Base-by-base conservation (phyloP, 2,329 filamentous ascomycete species). In the Ophiostoma sp. region DNA sequence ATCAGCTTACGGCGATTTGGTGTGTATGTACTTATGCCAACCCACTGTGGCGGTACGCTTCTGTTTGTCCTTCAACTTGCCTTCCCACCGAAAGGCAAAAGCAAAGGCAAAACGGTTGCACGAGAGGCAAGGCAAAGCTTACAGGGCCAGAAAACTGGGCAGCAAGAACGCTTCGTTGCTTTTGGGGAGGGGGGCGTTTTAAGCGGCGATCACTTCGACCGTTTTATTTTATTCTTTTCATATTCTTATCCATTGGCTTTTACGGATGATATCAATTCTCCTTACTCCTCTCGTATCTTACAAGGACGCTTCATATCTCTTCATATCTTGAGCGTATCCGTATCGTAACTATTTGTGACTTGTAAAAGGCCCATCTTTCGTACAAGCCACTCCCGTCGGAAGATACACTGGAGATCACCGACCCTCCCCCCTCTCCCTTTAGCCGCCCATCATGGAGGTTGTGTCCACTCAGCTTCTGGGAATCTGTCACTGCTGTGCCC, bases 191-290 rank as follows among this genome's bases (percentile, higher is more conserved):
- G 36, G 50, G 8, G 50, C 9, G 22, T 52, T 42, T 42, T 22
- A 39, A 8, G 59, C 59, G 59, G 36, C 59, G 59, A 66, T 66
- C 63, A n/a, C n/a, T 48, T 48, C 48, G 42, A 45, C 25, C 42
- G 33, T 42, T 25, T 64, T 64, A 2, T 42, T 42, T 63, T 42
- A 33, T 25, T 64, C n/a, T 33, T 22, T 22, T 55, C 9, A n/a
- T 55, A 2, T 17, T 25, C 33, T 19, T 22, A 39, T 4, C 3
- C 33, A 6, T 39, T 42, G 19, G 3, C 9, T 22, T 52, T 52
- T 2, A 45, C n/a, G 11, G 15, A 3, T 19, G 9, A 25, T 19
- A 52, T 52, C 7, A 50, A 50, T 50, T n/a, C n/a, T 25, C 22
- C 19, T 52, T 22, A 19, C 22, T 3, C 22, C 50, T 19, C n/a